These are phyloP conservation scores for Hygrocybe punicea DNA, from an alignment of 768 basidiomycete species.

Conservation along the genomic window DNA sequence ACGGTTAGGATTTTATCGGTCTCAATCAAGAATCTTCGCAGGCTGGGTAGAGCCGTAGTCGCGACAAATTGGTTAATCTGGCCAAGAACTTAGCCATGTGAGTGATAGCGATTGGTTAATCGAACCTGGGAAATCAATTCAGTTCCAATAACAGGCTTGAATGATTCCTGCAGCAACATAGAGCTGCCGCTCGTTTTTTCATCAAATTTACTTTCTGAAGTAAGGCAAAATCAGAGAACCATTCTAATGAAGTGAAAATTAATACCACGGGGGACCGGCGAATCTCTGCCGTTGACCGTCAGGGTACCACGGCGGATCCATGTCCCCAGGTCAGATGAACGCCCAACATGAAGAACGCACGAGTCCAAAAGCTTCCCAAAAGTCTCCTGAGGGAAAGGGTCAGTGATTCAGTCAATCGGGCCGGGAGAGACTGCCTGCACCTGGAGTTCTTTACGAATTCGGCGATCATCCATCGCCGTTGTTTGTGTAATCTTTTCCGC, in stretches of 20 bases:
- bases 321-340: slow-evolving; percentile 68
- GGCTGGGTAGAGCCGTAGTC: slow-evolving; percentile 60
- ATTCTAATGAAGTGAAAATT: neutral
- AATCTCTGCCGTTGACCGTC: slow-evolving; percentile 64
- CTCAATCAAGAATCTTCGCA: slow-evolving; percentile 79
- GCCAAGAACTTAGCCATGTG: slow-evolving; percentile 10
- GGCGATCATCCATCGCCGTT: slow-evolving; percentile 84
- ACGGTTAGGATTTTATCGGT: slow-evolving; percentile 76
- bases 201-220: slow-evolving; percentile 46
- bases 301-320: slow-evolving; percentile 71
- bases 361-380: slow-evolving; percentile 83
- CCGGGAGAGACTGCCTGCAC: slow-evolving; percentile 32
- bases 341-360: slow-evolving; percentile 68
- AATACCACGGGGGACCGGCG: slow-evolving; percentile 60
- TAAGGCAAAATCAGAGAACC: neutral
- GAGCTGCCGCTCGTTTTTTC: slow-evolving; percentile 56
- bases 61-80: slow-evolving; percentile 76
- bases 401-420: neutral
- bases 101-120: neutral
- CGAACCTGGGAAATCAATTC: slow-evolving; percentile 51
- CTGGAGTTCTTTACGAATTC: slow-evolving; percentile 86
- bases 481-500: slow-evolving; percentile 86
- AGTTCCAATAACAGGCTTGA: slow-evolving; percentile 32
- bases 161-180: slow-evolving; percentile 37
- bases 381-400: slow-evolving; percentile 52